Evolutionary conservation across 2,329 filamentous ascomycete genomes (phyloP).

Genomic region (Pseudocercospora musae): DNA sequence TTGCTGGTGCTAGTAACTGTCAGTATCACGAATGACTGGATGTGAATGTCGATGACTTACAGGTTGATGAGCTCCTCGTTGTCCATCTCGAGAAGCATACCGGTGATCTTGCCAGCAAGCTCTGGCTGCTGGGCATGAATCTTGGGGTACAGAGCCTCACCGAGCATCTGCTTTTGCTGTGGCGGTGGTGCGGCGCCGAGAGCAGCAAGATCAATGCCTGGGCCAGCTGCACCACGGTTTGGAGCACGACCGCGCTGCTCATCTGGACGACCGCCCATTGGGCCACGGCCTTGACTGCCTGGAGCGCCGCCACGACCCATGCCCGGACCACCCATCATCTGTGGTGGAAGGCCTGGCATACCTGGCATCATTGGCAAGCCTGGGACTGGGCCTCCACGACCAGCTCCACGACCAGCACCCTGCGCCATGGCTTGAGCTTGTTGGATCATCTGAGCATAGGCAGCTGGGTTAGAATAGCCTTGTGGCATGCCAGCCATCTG

Average conservation of each 20-base stretch:
- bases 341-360: conserved; percentile 53
- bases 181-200: conserved; percentile 57
- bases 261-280: conserved; percentile 38
- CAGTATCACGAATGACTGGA: conserved; percentile 24
- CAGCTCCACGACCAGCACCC: conserved; percentile 51
- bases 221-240: conserved; percentile 34
- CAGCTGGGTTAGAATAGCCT: conserved; percentile 74
- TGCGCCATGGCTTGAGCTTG: conserved; percentile 54
- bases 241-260: conserved; percentile 39
- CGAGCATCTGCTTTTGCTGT: conserved; percentile 98
- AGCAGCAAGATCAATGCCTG: conserved; percentile 49
- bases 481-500: conserved; percentile 69
- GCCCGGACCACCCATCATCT: conserved; percentile 54
- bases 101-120: conserved; percentile 97
- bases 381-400: conserved; percentile 64
- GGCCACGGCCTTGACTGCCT: conserved; percentile 29
- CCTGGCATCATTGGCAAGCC: conserved; percentile 66
- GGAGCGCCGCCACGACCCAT: conserved; percentile 40
- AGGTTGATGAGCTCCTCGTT: conserved; percentile 90
- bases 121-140: conserved; percentile 92
- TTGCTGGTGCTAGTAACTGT: conserved; percentile 70
- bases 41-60: conserved; percentile 60
- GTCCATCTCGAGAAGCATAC: conserved; percentile 99
- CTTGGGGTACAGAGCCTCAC: conserved; percentile 98
- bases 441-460: conserved; percentile 54